A percentile compares a stretch with the other conserved stretches of the same genome.
These are phyloP conservation scores for Hansenula sp. DNA, from an alignment of 1,139 yeast genomes.

Conservation along the genomic window DNA sequence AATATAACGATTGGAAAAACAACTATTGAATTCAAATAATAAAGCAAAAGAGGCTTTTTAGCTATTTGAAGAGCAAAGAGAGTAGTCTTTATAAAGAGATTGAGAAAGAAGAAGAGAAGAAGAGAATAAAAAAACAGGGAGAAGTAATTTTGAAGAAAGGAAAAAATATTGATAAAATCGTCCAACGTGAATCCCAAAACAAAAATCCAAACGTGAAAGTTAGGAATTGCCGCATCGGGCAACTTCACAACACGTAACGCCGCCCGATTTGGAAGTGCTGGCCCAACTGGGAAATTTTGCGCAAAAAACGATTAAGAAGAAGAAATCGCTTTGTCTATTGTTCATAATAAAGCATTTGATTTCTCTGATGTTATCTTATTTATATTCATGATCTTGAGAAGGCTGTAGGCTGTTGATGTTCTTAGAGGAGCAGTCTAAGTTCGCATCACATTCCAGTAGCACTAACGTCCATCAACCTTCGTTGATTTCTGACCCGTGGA, in stretches of 20 bases:
- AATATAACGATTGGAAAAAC: too few species aligned
- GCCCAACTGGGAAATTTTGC: background rate
- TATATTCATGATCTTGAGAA: too few species aligned
- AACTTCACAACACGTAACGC: conserved; percentile 1
- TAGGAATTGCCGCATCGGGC: background rate
- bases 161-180: background rate
- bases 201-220: background rate
- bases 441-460: too few species aligned
- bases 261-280: background rate
- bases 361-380: too few species aligned
- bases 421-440: too few species aligned
- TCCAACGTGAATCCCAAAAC: conserved; percentile 1
- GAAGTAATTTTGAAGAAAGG: background rate
- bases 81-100: background rate
- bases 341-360: too few species aligned
- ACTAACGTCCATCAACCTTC: too few species aligned
- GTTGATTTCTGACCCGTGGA: too few species aligned
- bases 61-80: background rate
- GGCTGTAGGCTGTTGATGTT: too few species aligned
- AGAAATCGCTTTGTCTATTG: too few species aligned
- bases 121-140: background rate
- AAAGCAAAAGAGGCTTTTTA: background rate
- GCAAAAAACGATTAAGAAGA: background rate
- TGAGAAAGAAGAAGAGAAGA: background rate
- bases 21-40: background rate